Percentiles rank a stretch among this genome's conserved stretches.
phyloP scores from a whole-genome alignment of 805 yeast genomes.

The Kluyveromyces aestuarii region DNA sequence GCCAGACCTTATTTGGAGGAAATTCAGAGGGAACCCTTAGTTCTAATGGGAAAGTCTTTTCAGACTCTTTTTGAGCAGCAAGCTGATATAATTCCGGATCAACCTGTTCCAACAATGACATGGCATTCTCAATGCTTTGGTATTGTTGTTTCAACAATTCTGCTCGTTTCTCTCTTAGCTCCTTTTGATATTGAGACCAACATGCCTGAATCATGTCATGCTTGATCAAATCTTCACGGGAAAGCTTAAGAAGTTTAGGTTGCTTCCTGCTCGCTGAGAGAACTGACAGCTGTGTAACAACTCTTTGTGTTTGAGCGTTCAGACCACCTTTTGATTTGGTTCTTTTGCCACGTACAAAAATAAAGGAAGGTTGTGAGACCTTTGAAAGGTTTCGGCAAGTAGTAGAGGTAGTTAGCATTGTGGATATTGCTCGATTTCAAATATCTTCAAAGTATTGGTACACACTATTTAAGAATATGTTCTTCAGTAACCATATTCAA shows the following conservation, averaged over 20 bases:
- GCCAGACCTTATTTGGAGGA: constrained; percentile 81
- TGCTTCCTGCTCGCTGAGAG: constrained; percentile 80
- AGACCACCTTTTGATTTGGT: constrained; percentile 33
- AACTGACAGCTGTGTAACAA: constrained; percentile 57
- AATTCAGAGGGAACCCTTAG: constrained; percentile 81
- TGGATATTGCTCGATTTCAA: neutral
- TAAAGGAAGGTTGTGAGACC: constrained; percentile 6
- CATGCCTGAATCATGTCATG: constrained; percentile 78
- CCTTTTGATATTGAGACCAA: constrained; percentile 58
- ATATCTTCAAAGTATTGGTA: neutral
- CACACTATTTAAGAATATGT: neutral
- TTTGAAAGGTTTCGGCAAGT: constrained; percentile 2
- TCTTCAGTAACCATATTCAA: neutral
- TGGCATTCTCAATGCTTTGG: constrained; percentile 56
- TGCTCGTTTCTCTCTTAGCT: constrained; percentile 36
- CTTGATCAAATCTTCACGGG: constrained; percentile 68
- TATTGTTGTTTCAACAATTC: constrained; percentile 50
- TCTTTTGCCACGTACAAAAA: constrained; percentile 41
- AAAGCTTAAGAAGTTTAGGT: constrained; percentile 69
- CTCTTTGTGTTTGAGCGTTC: constrained; percentile 40
- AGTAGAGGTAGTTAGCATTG: neutral
- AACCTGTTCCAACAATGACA: constrained; percentile 51
- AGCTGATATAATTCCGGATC: constrained; percentile 48
- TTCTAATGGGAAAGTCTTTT: constrained; percentile 70
- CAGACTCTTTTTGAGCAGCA: constrained; percentile 50